Base-by-base conservation (phyloP, 495 filamentous ascomycete species). In the Cercophora newfieldiana region DNA sequence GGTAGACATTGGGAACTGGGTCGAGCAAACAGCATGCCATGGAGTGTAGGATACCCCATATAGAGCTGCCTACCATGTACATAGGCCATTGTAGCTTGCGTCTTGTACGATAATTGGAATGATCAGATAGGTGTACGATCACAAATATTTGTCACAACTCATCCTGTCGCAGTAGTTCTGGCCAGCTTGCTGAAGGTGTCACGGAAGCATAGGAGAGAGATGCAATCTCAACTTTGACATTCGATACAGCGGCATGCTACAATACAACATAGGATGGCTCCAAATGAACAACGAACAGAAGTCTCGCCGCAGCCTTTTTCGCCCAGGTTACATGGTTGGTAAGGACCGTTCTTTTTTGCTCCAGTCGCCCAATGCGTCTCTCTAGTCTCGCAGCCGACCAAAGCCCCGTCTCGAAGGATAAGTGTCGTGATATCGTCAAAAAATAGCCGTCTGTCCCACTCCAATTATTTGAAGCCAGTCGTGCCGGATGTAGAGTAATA, bases 1-100 rank as follows among this genome's bases (percentile, higher is more conserved):
- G 94, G 94, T 97, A 87, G 74, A 78, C 48, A 25, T 14, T 2
- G 37, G 37, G 37, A 33, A 61, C 24, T 18, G 18, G n/a, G 29
- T 28, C 21, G 44, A n/a, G 24, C 21, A 48, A 6, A 7, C 3
- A 21, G 25, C 14, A 53, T n/a, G 16, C 18, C 47, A 8, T 29
- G 55, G 26, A 58, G 25, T 31, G 59, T 24, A n/a, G 25, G 33
- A 51, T 61, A 50, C 37, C 29, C 37, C 57, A 26, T n/a, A 44
- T 8, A 53, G 21, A 53, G 25, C 24, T 26, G 25, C 19, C 24
- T 26, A 53, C 7, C 7, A 53, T 53, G 50, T 53, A 53, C 50
- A 44, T 44, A 44, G 37, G 37, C n/a, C 37, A 44, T 44, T 44
- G 37, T 44, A 44, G 37, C 18, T 44, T 44, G 37, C 37, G 37